Evolutionary conservation across 306 rosid species (phyloP).

Genomic region (Benincasa hispida): DNA sequence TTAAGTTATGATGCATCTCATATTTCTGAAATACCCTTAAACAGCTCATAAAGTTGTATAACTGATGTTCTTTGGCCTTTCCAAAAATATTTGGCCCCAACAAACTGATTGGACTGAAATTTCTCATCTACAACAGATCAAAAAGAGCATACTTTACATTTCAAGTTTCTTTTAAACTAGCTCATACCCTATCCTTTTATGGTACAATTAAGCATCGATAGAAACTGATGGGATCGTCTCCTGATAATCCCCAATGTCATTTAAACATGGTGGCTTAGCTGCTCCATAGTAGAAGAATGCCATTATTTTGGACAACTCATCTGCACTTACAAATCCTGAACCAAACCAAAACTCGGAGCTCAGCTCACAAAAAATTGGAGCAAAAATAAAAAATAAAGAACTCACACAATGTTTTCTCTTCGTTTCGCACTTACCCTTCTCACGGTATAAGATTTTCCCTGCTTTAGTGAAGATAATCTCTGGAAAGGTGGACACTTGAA

Average conservation of each 20-base stretch:
- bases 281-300: constrained; percentile 81
- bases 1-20: neutral
- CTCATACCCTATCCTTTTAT: neutral
- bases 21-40: neutral
- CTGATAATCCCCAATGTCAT: constrained; percentile 21
- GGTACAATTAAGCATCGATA: neutral
- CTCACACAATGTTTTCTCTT: neutral
- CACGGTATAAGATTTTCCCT: constrained; percentile 74
- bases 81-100: neutral
- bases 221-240: constrained; percentile 56
- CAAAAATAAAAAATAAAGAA: neutral
- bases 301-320: constrained; percentile 81
- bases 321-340: constrained; percentile 58
- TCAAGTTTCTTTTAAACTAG: neutral
- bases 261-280: constrained; percentile 59
- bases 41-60: neutral
- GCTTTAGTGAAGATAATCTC: constrained; percentile 78
- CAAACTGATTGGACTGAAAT: neutral
- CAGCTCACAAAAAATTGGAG: neutral
- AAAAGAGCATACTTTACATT: neutral
- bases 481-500: constrained; percentile 61
- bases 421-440: constrained; percentile 37
- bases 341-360: constrained; percentile 8
- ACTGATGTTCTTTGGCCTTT: neutral
- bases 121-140: neutral